A percentile compares a stretch with the other conserved stretches of the same genome.
Evolutionary conservation across 129 eudicot species (phyloP).

Genomic region (Logfia minima): DNA sequence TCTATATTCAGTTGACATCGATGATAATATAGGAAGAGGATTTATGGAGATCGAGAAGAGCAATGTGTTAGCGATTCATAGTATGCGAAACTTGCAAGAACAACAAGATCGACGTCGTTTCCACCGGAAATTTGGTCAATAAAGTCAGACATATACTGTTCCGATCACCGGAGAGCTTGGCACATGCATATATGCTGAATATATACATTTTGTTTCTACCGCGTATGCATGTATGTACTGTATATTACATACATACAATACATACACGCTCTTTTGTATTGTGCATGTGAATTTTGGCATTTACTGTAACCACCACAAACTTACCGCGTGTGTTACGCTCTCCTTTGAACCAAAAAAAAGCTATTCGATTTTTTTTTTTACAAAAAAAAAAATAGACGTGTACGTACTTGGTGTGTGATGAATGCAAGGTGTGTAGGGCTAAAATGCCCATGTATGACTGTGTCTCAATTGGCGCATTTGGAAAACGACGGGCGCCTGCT

Average conservation of each 20-base stretch:
- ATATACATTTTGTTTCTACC: constrained; percentile 10
- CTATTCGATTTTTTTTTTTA: constrained; percentile 18
- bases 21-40: constrained; percentile 25
- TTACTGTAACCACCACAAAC: constrained; percentile 28
- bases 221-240: background rate
- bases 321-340: constrained; percentile 26
- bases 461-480: constrained; percentile 7
- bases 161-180: constrained; percentile 19
- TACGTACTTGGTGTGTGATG: constrained; percentile 13
- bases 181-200: constrained; percentile 35
- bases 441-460: constrained; percentile 28
- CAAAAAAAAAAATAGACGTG: background rate
- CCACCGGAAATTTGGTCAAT: constrained; percentile 44
- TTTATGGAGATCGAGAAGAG: constrained; percentile 30
- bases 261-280: constrained; percentile 20
- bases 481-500: constrained; percentile 1
- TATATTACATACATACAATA: constrained; percentile 1
- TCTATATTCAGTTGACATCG: constrained; percentile 30
- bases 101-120: constrained; percentile 30
- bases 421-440: constrained; percentile 21
- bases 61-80: constrained; percentile 29
- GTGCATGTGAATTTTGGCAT: constrained; percentile 44
- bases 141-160: constrained; percentile 9
- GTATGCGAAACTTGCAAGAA: constrained; percentile 40
- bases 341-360: background rate